Percentiles rank a stretch among this genome's conserved stretches.
These are phyloP conservation scores for Epichloe sp. DNA, from an alignment of 2,329 filamentous ascomycete species.

Conservation along the genomic window DNA sequence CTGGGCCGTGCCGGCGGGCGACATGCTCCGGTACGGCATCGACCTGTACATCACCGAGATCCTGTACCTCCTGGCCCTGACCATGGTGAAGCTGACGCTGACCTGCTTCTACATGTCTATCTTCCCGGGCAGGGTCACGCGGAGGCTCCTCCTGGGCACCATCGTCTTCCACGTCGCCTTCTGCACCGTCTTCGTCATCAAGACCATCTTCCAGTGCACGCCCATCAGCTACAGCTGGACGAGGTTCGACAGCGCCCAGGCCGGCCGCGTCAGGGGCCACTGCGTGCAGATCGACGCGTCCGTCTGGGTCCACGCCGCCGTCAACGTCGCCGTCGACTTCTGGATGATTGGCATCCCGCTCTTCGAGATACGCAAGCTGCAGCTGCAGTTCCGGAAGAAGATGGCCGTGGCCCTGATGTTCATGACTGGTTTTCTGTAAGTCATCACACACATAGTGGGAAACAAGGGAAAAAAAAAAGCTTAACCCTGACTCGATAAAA, in stretches of 20 bases:
- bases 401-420: conserved; percentile 5
- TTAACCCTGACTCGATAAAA: not conserved
- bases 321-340: conserved; percentile 4
- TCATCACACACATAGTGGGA: not conserved
- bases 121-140: not conserved
- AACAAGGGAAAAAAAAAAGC: not conserved
- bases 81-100: conserved; percentile 2
- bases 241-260: too few species aligned
- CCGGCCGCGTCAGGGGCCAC: not conserved
- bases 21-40: not conserved
- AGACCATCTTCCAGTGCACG: conserved; percentile 2
- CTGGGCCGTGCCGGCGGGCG: not conserved
- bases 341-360: conserved; percentile 6
- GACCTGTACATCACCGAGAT: not conserved
- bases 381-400: conserved; percentile 6
- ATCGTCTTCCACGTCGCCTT: not conserved
- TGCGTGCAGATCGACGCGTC: conserved; percentile 4
- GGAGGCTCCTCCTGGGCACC: conserved; percentile 1
- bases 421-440: conserved; percentile 5
- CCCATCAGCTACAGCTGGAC: not conserved
- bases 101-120: conserved; percentile 5
- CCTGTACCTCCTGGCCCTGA: conserved; percentile 5
- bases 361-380: conserved; percentile 3
- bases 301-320: conserved; percentile 3
- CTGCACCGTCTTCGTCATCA: not conserved